Conservation (phyloP, 176 grass and related monocot species). For the Poa annua region DNA sequence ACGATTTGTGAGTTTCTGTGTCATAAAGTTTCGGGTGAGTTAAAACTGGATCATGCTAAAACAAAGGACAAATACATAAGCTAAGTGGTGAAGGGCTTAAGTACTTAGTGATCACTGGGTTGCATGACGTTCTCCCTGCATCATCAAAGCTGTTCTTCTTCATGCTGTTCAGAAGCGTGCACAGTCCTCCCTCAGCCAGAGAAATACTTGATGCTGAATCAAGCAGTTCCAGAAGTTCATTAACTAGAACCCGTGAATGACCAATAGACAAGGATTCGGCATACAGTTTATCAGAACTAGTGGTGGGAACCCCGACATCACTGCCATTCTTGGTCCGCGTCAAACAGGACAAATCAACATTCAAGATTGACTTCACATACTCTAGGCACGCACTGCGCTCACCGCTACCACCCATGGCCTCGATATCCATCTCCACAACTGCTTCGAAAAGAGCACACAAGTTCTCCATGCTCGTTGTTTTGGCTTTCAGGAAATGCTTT, state of each 20-base stretch:
- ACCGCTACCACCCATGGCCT: slow-evolving; percentile 23
- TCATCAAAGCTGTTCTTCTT: slow-evolving; percentile 30
- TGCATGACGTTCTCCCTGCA: neutral
- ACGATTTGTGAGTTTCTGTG: slow-evolving; percentile 49
- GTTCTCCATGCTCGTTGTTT: slow-evolving; percentile 46
- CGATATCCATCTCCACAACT: slow-evolving; percentile 63
- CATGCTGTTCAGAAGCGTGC: slow-evolving; percentile 40
- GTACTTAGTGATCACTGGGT: slow-evolving; percentile 27
- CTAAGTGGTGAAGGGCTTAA: slow-evolving; percentile 4
- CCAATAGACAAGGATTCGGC: slow-evolving; percentile 33
- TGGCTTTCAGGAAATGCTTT: slow-evolving; percentile 64
- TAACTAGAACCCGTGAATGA: slow-evolving; percentile 60
- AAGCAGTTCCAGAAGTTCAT: slow-evolving; percentile 55
- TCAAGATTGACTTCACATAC: slow-evolving; percentile 52
- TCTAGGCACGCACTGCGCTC: slow-evolving; percentile 20
- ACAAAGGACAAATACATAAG: slow-evolving; percentile 7
- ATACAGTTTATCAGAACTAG: slow-evolving; percentile 16
- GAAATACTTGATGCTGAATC: slow-evolving; percentile 47
- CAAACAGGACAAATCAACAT: slow-evolving; percentile 45
- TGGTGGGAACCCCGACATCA: neutral
- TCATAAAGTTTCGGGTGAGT: slow-evolving; percentile 24
- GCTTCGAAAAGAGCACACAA: slow-evolving; percentile 63
- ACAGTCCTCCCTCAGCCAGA: slow-evolving; percentile 53
- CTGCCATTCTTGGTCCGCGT: neutral
- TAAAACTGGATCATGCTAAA: slow-evolving; percentile 35